These are phyloP conservation scores for Xylariaceae sp. DNA, from an alignment of 2,329 filamentous ascomycete genomes.

Conservation along the genomic window DNA sequence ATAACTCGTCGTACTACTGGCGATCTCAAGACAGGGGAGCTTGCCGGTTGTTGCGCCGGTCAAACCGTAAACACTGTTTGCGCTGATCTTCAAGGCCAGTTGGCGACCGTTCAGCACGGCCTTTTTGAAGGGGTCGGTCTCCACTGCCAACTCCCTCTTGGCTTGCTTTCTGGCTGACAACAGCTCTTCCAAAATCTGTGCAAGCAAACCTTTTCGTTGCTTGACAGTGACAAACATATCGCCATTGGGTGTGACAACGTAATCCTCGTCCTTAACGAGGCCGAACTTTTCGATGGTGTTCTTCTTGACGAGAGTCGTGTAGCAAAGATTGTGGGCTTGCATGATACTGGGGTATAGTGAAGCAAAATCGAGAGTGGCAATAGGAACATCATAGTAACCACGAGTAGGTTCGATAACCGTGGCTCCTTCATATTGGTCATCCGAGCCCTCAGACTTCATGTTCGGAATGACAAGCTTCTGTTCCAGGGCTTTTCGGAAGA, in stretches of 20 bases:
- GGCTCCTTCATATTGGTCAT: slow-evolving; percentile 94
- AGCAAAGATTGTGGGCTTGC: slow-evolving; percentile 96
- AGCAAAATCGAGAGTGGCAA: slow-evolving; percentile 96
- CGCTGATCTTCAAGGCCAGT: slow-evolving; percentile 89
- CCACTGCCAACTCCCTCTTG: slow-evolving; percentile 79
- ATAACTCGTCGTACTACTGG: slow-evolving; percentile 94
- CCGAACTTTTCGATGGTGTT: slow-evolving; percentile 67
- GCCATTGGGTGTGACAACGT: slow-evolving; percentile 91
- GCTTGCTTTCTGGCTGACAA: slow-evolving; percentile 88
- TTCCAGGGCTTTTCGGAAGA: slow-evolving; percentile 91
- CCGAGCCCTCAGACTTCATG: slow-evolving; percentile 60
- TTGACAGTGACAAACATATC: slow-evolving; percentile 88
- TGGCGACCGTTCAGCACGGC: slow-evolving; percentile 97
- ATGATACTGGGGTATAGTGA: slow-evolving; percentile 99
- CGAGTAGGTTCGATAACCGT: slow-evolving; percentile 94
- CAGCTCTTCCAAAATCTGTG: slow-evolving; percentile 93
- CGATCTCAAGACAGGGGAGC: slow-evolving; percentile 88
- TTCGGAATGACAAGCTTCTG: slow-evolving; percentile 95
- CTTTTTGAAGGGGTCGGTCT: slow-evolving; percentile 96
- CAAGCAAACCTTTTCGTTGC: slow-evolving; percentile 82
- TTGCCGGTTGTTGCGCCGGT: slow-evolving; percentile 96
- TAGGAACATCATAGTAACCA: slow-evolving; percentile 90
- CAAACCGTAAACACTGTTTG: slow-evolving; percentile 95
- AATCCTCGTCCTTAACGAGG: slow-evolving; percentile 84
- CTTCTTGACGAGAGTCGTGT: slow-evolving; percentile 86